A percentile compares a stretch with the other conserved stretches of the same genome.
phyloP scores from a whole-genome alignment of 306 rosid species.

The Leucaena leucocephala region DNA sequence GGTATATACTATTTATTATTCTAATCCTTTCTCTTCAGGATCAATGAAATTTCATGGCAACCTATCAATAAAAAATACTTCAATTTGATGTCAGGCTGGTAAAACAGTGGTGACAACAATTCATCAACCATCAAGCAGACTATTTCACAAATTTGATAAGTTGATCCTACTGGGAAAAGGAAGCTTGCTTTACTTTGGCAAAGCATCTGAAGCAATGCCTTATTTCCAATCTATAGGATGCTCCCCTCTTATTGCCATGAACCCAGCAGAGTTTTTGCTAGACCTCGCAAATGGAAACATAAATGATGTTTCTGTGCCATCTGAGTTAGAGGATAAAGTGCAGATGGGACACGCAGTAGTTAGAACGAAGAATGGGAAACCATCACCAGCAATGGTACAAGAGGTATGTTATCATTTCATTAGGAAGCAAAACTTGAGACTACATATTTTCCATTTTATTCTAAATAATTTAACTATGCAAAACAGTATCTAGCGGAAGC shows the following conservation, averaged over 20 bases:
- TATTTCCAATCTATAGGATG: conserved; percentile 88
- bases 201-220: conserved; percentile 81
- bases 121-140: conserved; percentile 98
- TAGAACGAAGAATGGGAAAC: conserved; percentile 62
- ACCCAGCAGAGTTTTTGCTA: conserved; percentile 92
- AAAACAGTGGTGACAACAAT: conserved; percentile 93
- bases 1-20: conserved; percentile 43
- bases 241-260: conserved; percentile 90
- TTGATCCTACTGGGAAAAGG: conserved; percentile 95
- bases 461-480: too few species aligned
- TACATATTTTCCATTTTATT: too few species aligned
- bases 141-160: conserved; percentile 92
- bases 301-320: conserved; percentile 83
- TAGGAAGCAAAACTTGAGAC: too few species aligned
- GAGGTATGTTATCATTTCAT: conserved; percentile 53
- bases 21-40: conserved; percentile 7
- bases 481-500: too few species aligned
- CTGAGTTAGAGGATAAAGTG: conserved; percentile 84
- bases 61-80: neutral
- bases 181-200: conserved; percentile 85
- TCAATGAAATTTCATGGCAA: neutral
- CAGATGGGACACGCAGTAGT: conserved; percentile 62
- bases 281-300: conserved; percentile 96
- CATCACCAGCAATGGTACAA: conserved; percentile 73
- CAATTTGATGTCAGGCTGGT: conserved; percentile 70